These are phyloP conservation scores for Arthrobotrys iridis DNA, from an alignment of 2,329 filamentous ascomycete species.

Conservation along the genomic window DNA sequence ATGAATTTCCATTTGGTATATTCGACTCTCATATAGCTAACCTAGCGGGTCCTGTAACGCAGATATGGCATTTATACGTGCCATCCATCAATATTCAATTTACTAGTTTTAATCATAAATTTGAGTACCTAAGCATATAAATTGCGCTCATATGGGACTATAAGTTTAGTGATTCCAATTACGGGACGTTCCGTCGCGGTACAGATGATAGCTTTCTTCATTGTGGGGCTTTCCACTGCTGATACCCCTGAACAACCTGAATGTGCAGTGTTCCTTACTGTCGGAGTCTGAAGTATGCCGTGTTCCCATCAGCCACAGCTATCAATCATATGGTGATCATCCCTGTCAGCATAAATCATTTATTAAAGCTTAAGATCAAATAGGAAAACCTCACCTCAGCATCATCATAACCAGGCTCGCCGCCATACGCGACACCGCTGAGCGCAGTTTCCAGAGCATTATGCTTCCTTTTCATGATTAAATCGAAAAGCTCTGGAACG, in stretches of 20 bases:
- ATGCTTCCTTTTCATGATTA: background rate
- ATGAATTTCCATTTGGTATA: background rate
- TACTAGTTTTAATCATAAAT: too few relatives aligned
- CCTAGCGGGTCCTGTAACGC: too few relatives aligned
- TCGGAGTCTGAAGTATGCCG: background rate
- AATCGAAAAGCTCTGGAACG: background rate
- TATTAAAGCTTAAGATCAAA: background rate
- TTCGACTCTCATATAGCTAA: background rate
- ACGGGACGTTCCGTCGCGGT: background rate
- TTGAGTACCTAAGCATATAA: too few relatives aligned
- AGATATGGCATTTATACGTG: too few relatives aligned
- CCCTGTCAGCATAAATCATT: background rate
- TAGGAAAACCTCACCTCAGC: background rate
- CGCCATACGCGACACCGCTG: background rate
- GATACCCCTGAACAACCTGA: background rate
- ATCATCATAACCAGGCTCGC: background rate
- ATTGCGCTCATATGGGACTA: too few relatives aligned
- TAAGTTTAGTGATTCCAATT: background rate
- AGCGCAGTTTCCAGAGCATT: background rate
- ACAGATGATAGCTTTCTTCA: conserved; percentile 9
- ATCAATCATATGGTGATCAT: too few relatives aligned
- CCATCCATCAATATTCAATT: too few relatives aligned
- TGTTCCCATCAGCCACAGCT: background rate
- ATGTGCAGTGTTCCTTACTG: conserved; percentile 1
- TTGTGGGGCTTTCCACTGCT: background rate